Evolutionary conservation across 2,329 filamentous ascomycete species (phyloP).

Genomic region (Moelleriella libera): DNA sequence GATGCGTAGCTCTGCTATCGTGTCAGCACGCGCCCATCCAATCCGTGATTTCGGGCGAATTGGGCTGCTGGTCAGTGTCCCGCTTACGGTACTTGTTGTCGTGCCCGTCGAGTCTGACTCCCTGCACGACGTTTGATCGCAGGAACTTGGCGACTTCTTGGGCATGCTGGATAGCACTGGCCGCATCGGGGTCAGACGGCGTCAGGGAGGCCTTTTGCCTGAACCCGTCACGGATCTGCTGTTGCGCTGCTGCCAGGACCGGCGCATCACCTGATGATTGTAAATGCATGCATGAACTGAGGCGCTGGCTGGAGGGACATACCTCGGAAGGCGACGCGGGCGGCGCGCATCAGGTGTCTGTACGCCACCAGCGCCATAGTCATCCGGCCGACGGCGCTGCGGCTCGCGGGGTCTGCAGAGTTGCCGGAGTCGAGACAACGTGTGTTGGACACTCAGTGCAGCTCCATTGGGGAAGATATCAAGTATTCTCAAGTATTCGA

Average conservation of each 20-base stretch:
- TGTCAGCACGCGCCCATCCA: no score
- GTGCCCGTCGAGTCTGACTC: slow-evolving; percentile 32
- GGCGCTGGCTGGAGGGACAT: slow-evolving; percentile 7
- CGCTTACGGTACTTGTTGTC: slow-evolving; percentile 46
- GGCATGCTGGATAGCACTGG: slow-evolving; percentile 60
- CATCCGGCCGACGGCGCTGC: no score
- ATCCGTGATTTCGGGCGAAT: background rate
- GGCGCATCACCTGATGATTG: slow-evolving; percentile 48
- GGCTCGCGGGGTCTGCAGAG: no score
- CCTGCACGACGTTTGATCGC: slow-evolving; percentile 78
- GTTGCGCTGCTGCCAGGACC: slow-evolving; percentile 55
- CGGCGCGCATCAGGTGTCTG: slow-evolving; percentile 65
- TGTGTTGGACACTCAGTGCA: no score
- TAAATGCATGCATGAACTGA: background rate
- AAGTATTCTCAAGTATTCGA: no score
- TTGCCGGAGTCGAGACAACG: no score
- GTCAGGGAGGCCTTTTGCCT: slow-evolving; percentile 48
- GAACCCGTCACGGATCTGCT: slow-evolving; percentile 62
- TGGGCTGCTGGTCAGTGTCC: background rate
- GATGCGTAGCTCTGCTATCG: slow-evolving; percentile 59
- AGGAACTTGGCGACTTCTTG: slow-evolving; percentile 71
- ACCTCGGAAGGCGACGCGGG: slow-evolving; percentile 76
- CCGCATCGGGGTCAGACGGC: slow-evolving; percentile 41
- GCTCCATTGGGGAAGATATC: no score
- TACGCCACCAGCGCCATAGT: slow-evolving; percentile 72